Percentiles rank a stretch among this genome's conserved stretches.
These are phyloP conservation scores for Malassezia yamatoensis DNA, from an alignment of 1,284 basidiomycete species.

Conservation along the genomic window DNA sequence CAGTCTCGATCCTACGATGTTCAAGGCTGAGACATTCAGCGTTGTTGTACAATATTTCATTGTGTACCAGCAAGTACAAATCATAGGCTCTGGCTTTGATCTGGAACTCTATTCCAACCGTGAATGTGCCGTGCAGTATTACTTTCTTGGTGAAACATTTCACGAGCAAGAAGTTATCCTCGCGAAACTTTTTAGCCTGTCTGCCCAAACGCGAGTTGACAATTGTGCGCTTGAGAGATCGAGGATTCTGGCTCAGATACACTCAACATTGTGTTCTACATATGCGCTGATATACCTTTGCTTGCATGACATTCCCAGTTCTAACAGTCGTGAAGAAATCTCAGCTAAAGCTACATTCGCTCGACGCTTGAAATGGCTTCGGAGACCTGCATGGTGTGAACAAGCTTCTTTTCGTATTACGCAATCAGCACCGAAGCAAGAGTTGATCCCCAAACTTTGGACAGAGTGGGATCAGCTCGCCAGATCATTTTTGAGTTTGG, in stretches of 20 bases:
- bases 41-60: not conserved
- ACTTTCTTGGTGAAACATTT: conserved; percentile 1
- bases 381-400: conserved; percentile 5
- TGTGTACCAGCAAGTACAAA: not conserved
- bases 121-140: conserved; percentile 8
- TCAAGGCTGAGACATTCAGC: not conserved
- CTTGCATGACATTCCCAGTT: not conserved
- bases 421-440: not conserved
- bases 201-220: not conserved
- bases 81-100: conserved; percentile 7
- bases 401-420: not conserved
- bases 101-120: conserved; percentile 8
- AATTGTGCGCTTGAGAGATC: not conserved
- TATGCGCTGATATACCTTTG: not conserved
- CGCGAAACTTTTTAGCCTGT: not conserved
- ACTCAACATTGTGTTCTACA: not conserved
- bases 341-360: not conserved
- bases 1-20: not conserved
- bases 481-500: too few relatives aligned
- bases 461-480: not conserved
- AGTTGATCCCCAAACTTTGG: not conserved
- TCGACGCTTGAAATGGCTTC: conserved; percentile 13
- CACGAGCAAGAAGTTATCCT: not conserved
- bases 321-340: not conserved
- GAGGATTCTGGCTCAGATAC: not conserved